phyloP scores from a whole-genome alignment of 2,329 filamentous ascomycete species.

The Cadophora malorum region DNA sequence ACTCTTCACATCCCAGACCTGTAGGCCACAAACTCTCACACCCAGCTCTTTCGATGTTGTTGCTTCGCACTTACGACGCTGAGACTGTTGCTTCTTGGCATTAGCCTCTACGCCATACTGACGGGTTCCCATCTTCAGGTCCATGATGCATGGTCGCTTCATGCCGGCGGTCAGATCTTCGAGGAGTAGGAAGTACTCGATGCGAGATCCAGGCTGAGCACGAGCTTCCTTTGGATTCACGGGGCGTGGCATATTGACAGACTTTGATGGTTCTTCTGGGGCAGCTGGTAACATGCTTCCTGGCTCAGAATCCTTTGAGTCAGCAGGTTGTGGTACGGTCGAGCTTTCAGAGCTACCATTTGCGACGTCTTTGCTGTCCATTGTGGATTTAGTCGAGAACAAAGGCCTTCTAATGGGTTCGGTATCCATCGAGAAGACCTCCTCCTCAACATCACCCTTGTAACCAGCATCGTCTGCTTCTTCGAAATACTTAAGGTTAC shows the following conservation, averaged over 20 bases:
- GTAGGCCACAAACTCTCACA: conserved; percentile 92
- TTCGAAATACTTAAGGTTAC: conserved; percentile 89
- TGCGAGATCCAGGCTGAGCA: conserved; percentile 66
- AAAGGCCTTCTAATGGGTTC: conserved; percentile 31
- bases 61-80: conserved; percentile 88
- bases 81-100: conserved; percentile 91
- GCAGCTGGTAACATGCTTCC: conserved; percentile 7
- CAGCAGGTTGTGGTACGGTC: neutral
- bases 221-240: conserved; percentile 81
- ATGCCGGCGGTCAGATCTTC: conserved; percentile 97
- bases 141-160: conserved; percentile 95
- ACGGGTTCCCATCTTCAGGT: conserved; percentile 97
- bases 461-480: conserved; percentile 86
- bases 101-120: conserved; percentile 94
- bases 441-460: conserved; percentile 74
- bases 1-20: conserved; percentile 88
- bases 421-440: conserved; percentile 72
- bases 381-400: neutral
- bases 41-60: conserved; percentile 93
- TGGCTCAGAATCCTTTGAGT: neutral
- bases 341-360: neutral
- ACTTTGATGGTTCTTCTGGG: conserved; percentile 22
- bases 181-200: conserved; percentile 90
- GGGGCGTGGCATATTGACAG: conserved; percentile 58
- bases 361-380: no score